Evolutionary conservation across 192 early-diverging fungal genomes (phyloP), one percentile per base, ranked within the genome.

Genomic region (Coemansia sp.): DNA sequence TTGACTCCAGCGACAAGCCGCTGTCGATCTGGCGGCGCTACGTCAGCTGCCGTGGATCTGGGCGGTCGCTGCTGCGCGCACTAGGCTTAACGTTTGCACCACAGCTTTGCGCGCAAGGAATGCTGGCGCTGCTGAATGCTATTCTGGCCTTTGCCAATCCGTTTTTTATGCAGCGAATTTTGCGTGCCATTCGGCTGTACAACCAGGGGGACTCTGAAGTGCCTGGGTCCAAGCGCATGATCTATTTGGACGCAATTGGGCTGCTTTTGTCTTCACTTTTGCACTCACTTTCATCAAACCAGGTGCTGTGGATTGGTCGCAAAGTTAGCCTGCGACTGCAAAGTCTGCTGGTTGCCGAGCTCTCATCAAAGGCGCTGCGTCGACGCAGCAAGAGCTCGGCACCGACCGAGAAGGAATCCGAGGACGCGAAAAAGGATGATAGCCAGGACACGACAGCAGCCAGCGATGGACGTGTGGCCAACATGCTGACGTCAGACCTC

Each of bases 401-500:
- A 23, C 57, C 71, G 21, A 82, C 65, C 31, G 69, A 77, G 3
- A 50, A 60, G 16, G 52, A 58, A 9, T 58, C 59, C 11, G 45
- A 74, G 7, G 54, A 51, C 4, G 72, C 66, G 4, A 27, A 56
- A 31, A 59, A 21, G 25, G 69, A 77, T 27, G 80, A 74, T 22
- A 70, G 71, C 2, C 57, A 61, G 6, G 78, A 84, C 21, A 63
- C 53, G 23, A 74, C 74, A 21, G 79, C 83, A n/a, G 25, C 51
- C 19, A 71, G 72, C 57, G 78, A 86, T 12, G 90, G 90, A 6
- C 86, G 84, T 0, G 72, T 92, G 19, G 81, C 86, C 37, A 92
- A 91, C 62, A 70, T 92, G 58, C 89, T 91, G 75, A 84, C 88
- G 6, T 85, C 87, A 0, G 93, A 94, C 63, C 74, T 90, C 5